phyloP scores from a whole-genome alignment of 345 rosid species.

The Draba incana region DNA sequence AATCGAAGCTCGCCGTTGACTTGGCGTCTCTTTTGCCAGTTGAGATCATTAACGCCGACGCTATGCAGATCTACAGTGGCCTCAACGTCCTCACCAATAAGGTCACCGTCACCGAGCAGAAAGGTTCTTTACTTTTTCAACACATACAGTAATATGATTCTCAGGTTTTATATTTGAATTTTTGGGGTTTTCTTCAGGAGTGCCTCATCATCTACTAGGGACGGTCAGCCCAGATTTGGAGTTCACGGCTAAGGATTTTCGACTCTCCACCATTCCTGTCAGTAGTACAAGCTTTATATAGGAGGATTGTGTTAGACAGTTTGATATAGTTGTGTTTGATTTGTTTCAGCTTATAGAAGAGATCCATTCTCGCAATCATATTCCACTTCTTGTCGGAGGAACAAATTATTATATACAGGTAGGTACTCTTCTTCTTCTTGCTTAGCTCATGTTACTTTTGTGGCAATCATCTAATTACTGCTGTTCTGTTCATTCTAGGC shows the following conservation, averaged over 20 bases:
- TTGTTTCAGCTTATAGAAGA: conserved; percentile 68
- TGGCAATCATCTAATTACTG: neutral
- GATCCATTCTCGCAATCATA: conserved; percentile 64
- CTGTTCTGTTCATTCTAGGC: conserved; percentile 54
- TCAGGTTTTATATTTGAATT: neutral
- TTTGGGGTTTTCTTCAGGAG: conserved; percentile 50
- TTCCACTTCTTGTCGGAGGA: conserved; percentile 94
- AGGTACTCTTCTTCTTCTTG: conserved; percentile 15
- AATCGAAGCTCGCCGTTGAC: conserved; percentile 84
- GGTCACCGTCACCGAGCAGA: conserved; percentile 65
- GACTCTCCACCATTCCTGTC: conserved; percentile 71
- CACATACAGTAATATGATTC: no score
- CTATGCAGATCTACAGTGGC: conserved; percentile 90
- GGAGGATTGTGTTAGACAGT: neutral
- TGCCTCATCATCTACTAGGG: conserved; percentile 87
- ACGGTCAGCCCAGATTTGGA: conserved; percentile 63
- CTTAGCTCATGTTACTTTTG: neutral
- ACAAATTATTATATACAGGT: conserved; percentile 97
- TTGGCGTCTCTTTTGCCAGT: conserved; percentile 71
- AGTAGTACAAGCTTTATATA: conserved; percentile 41
- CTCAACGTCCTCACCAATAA: conserved; percentile 93
- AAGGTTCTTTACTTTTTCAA: conserved; percentile 43
- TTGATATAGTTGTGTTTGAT: conserved; percentile 15
- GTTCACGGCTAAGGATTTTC: conserved; percentile 78
- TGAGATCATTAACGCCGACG: conserved; percentile 93